Conservation (phyloP, 1,284 basidiomycete species). For the Apiotrichum mycotoxinovorans region DNA sequence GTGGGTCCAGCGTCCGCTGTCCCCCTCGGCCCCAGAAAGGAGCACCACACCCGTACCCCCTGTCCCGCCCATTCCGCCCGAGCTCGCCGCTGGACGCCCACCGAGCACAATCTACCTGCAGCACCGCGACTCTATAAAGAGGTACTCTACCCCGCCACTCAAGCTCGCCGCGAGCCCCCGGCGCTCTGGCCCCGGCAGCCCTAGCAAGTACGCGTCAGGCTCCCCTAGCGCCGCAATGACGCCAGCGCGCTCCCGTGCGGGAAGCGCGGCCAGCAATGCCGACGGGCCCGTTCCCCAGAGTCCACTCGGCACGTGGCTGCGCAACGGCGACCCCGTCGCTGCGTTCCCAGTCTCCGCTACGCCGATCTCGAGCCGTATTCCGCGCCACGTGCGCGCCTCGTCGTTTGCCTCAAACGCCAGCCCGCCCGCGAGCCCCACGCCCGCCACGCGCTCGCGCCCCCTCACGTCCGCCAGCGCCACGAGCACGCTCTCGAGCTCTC, state of each 20-base stretch:
- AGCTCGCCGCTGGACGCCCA: constrained; percentile 2
- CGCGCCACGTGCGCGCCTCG: not conserved
- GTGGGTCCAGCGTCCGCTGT: constrained; percentile 17
- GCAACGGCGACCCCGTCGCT: too few relatives aligned
- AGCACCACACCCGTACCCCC: not conserved
- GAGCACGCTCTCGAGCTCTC: not conserved
- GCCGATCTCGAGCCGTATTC: not conserved
- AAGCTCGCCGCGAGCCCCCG: not conserved
- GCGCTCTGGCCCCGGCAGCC: too few relatives aligned
- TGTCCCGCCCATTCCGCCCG: not conserved
- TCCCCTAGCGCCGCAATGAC: too few relatives aligned
- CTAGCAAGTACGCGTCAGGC: too few relatives aligned
- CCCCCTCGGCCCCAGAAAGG: not conserved
- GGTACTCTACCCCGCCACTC: not conserved
- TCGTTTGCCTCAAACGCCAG: not conserved
- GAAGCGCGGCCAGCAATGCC: not conserved
- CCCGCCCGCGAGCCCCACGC: not conserved
- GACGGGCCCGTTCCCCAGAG: not conserved
- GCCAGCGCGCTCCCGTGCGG: not conserved
- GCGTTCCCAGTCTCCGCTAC: not conserved
- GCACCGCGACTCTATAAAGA: not conserved
- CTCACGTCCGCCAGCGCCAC: not conserved
- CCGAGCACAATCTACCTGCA: not conserved
- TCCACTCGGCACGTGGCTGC: too few relatives aligned
- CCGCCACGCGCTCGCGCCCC: not conserved